A percentile compares a stretch with the other conserved stretches of the same genome.
These are phyloP conservation scores for Lippia alba DNA, from an alignment of 305 asterid genomes.

Conservation along the genomic window DNA sequence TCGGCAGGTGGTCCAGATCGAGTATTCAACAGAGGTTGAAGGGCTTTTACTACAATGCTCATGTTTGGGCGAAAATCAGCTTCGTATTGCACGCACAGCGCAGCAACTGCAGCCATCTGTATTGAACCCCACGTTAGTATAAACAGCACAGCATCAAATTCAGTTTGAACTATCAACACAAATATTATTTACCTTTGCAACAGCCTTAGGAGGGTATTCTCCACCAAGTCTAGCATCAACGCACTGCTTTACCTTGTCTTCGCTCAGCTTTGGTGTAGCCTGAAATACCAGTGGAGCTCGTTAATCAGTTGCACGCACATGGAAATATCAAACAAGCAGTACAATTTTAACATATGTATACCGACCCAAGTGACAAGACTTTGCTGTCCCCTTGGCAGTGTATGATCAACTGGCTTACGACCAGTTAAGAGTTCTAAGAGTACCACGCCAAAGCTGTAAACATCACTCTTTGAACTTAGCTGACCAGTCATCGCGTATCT, in stretches of 20 bases:
- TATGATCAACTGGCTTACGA: slow-evolving; percentile 85
- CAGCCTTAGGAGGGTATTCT: slow-evolving; percentile 85
- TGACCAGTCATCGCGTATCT: slow-evolving; percentile 93
- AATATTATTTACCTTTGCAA: slow-evolving; percentile 65
- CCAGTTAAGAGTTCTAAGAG: slow-evolving; percentile 89
- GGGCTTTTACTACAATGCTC: slow-evolving; percentile 66
- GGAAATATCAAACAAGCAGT: neutral
- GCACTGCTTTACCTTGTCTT: slow-evolving; percentile 87
- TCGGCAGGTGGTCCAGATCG: slow-evolving; percentile 46
- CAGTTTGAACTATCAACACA: neutral
- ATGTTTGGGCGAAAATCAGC: slow-evolving; percentile 63
- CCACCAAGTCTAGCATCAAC: slow-evolving; percentile 67
- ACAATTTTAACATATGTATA: slow-evolving; percentile 36
- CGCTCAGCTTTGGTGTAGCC: slow-evolving; percentile 77
- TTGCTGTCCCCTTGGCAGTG: slow-evolving; percentile 85
- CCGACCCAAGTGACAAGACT: slow-evolving; percentile 97
- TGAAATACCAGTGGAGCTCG: slow-evolving; percentile 33
- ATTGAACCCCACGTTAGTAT: neutral
- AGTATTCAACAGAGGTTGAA: slow-evolving; percentile 59
- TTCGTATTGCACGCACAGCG: slow-evolving; percentile 59
- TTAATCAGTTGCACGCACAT: slow-evolving; percentile 20
- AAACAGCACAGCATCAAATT: neutral
- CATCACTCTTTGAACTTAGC: slow-evolving; percentile 81
- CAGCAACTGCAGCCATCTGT: slow-evolving; percentile 70
- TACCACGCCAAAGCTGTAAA: slow-evolving; percentile 89